These are phyloP conservation scores for Pseudogymnoascus sp. DNA, from an alignment of 2,329 filamentous ascomycete genomes.

Conservation along the genomic window DNA sequence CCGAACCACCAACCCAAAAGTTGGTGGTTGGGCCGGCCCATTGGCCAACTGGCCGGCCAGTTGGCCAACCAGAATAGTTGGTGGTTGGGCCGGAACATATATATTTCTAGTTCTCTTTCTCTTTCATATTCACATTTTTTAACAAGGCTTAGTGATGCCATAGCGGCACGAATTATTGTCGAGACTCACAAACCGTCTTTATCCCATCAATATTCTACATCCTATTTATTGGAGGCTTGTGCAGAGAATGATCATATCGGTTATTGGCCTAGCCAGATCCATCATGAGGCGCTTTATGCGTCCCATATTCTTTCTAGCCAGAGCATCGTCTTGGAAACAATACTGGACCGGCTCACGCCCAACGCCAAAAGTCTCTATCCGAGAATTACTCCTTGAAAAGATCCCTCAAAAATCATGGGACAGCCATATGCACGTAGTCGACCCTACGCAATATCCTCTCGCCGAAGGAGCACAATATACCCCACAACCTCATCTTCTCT, in stretches of 20 bases:
- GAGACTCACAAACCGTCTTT: not conserved
- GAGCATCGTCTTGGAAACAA: constrained; percentile 3
- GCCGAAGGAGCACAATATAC: constrained; percentile 41
- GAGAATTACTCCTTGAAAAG: not conserved
- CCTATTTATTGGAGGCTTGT: not conserved
- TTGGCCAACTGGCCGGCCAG: no score
- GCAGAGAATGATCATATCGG: not conserved
- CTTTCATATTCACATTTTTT: not conserved
- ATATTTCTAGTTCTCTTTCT: not conserved
- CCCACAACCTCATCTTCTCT: constrained; percentile 41
- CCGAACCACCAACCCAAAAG: no score
- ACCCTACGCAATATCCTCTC: constrained; percentile 43
- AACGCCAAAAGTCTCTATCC: not conserved
- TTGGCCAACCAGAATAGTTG: no score
- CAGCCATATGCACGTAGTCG: constrained; percentile 56
- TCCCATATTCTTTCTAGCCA: constrained; percentile 1
- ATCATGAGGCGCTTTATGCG: constrained; percentile 5
- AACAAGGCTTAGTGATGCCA: not conserved
- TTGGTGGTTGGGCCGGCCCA: no score
- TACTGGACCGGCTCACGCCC: not conserved
- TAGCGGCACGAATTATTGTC: not conserved
- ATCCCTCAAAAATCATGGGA: constrained; percentile 30
- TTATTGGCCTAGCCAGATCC: not conserved
- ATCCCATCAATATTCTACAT: not conserved
- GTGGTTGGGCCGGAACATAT: no score